phyloP scores from a whole-genome alignment of 2,329 filamentous ascomycete species.

The Bipolaris sorokiniana region DNA sequence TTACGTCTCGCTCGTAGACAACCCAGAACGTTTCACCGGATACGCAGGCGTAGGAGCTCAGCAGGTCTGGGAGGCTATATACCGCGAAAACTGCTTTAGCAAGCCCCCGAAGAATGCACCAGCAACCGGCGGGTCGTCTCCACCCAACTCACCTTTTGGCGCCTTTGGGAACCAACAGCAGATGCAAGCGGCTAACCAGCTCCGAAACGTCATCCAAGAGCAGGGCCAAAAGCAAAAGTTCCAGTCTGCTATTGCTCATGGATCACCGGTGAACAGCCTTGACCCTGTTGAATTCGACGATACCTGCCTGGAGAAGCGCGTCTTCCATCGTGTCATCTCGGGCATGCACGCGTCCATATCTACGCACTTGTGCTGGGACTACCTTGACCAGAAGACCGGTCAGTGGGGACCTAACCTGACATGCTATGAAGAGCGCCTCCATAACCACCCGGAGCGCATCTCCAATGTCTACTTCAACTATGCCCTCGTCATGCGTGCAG shows the following conservation, averaged over 20 bases:
- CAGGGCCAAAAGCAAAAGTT: constrained; percentile 68
- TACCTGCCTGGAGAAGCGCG: constrained; percentile 96
- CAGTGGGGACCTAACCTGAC: constrained; percentile 88
- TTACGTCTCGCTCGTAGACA: constrained; percentile 92
- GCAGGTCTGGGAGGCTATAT: constrained; percentile 96
- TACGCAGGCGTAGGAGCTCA: constrained; percentile 84
- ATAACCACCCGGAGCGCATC: constrained; percentile 84
- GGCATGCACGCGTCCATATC: constrained; percentile 99
- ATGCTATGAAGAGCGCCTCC: constrained; percentile 88
- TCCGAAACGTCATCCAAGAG: constrained; percentile 65
- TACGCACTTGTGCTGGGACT: constrained; percentile 94
- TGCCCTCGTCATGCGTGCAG: constrained; percentile 87
- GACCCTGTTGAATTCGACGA: constrained; percentile 79
- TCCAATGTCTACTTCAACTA: constrained; percentile 99
- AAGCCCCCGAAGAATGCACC: constrained; percentile 49
- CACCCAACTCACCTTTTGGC: constrained; percentile 49
- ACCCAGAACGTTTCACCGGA: constrained; percentile 94
- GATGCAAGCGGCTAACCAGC: constrained; percentile 63
- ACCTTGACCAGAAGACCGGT: constrained; percentile 92
- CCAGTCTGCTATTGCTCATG: constrained; percentile 59
- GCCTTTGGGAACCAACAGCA: constrained; percentile 54
- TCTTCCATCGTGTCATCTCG: constrained; percentile 93
- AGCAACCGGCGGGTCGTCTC: constrained; percentile 42
- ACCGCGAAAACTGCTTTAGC: constrained; percentile 94
- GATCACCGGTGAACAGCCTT: constrained; percentile 64